A percentile compares a stretch with the other conserved stretches of the same genome.
These are phyloP conservation scores for Claviceps pusilla DNA, from an alignment of 2,329 filamentous ascomycete species.

Conservation along the genomic window DNA sequence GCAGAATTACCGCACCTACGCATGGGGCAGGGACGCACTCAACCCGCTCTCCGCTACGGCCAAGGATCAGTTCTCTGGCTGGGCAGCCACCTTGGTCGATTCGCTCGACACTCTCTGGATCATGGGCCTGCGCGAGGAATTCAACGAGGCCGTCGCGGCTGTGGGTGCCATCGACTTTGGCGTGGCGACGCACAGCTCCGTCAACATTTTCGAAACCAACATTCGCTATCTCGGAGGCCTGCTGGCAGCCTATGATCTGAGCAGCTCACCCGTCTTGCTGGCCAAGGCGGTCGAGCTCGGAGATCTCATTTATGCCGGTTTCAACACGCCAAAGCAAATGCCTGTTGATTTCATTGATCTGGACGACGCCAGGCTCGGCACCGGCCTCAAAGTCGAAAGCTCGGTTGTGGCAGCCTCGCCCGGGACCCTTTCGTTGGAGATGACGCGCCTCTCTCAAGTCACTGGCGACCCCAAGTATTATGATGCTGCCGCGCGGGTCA, in stretches of 20 bases:
- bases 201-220: conserved; percentile 57
- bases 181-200: conserved; percentile 26
- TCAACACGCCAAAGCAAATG: conserved; percentile 55
- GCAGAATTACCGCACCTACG: conserved; percentile 43
- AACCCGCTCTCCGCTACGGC: conserved; percentile 36
- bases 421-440: conserved; percentile 57
- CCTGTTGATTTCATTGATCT: conserved; percentile 38
- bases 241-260: conserved; percentile 54
- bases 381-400: conserved; percentile 18
- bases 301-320: conserved; percentile 49
- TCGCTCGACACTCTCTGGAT: conserved; percentile 59
- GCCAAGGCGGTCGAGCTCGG: conserved; percentile 48
- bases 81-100: conserved; percentile 54
- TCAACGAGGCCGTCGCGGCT: conserved; percentile 45
- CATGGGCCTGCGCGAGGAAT: conserved; percentile 51
- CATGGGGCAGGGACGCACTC: conserved; percentile 51
- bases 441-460: conserved; percentile 57
- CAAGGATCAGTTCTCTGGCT: conserved; percentile 48
- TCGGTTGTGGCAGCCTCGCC: conserved; percentile 29
- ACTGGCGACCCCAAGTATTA: conserved; percentile 61
- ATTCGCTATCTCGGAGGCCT: conserved; percentile 58
- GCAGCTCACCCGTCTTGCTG: conserved; percentile 38
- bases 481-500: conserved; percentile 54
- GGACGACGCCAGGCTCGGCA: conserved; percentile 20
- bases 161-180: conserved; percentile 47